Percentiles rank a stretch among this genome's conserved stretches.
Conservation (phyloP, 1,284 basidiomycete genomes). For the Leccinum subatratum region DNA sequence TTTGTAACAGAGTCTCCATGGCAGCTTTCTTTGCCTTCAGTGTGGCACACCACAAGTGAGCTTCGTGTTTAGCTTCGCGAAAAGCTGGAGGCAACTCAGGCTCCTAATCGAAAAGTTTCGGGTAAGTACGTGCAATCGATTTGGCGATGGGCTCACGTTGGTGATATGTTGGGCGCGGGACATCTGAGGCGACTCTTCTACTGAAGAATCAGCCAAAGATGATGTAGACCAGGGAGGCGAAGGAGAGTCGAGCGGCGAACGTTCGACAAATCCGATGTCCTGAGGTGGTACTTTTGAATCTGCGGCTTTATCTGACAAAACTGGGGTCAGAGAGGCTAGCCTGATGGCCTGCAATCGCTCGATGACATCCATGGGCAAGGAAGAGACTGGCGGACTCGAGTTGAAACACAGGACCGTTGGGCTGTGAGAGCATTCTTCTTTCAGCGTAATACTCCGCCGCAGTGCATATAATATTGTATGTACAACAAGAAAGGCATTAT, state of each 20-base stretch:
- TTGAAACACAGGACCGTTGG: too few species aligned
- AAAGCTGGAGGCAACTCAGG: neutral
- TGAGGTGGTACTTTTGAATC: neutral
- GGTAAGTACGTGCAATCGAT: neutral
- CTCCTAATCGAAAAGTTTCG: neutral
- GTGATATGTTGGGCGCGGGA: too few species aligned
- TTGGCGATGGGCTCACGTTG: neutral
- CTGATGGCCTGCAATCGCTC: neutral
- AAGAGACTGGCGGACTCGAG: neutral
- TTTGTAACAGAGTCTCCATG: neutral
- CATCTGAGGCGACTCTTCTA: neutral
- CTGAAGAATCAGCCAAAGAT: neutral
- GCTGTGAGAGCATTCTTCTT: too few species aligned
- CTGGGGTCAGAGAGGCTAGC: neutral
- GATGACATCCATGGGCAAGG: neutral
- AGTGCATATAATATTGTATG: too few species aligned
- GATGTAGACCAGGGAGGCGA: neutral
- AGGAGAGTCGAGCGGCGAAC: neutral
- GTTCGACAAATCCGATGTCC: neutral
- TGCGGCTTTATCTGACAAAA: neutral
- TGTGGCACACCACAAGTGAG: neutral
- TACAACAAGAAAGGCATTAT: too few species aligned
- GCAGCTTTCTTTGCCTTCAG: neutral
- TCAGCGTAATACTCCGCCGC: too few species aligned
- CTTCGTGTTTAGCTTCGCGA: neutral